Conservation (phyloP, 768 basidiomycete species). For the Podaxis rugospora region DNA sequence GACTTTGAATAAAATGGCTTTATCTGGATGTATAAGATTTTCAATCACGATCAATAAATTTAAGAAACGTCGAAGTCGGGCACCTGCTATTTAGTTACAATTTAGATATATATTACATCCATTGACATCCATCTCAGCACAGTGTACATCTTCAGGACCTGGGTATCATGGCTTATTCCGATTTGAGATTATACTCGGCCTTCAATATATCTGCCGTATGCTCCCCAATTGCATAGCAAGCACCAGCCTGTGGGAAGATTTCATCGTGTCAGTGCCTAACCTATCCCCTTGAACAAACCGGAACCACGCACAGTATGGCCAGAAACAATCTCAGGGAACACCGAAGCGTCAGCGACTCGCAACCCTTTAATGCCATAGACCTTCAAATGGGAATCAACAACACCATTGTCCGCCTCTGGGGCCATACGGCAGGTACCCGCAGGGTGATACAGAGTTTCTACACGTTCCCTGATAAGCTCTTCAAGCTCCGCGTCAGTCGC, state of each 20-base stretch:
- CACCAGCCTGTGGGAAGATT: constrained; percentile 20
- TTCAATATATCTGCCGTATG: constrained; percentile 28
- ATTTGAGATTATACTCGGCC: constrained; percentile 12
- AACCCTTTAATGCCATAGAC: constrained; percentile 41
- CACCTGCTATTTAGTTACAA: background rate
- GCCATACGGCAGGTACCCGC: constrained; percentile 43
- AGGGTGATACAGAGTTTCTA: constrained; percentile 45
- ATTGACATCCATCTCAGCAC: background rate
- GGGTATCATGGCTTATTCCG: background rate
- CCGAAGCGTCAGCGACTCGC: constrained; percentile 25
- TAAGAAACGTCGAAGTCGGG: too few species aligned
- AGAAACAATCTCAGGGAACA: constrained; percentile 13
- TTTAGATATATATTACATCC: background rate
- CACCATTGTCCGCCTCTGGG: constrained; percentile 32
- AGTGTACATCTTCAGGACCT: background rate
- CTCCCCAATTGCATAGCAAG: constrained; percentile 26
- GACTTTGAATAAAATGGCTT: background rate
- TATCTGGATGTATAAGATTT: background rate
- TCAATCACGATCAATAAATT: too few species aligned
- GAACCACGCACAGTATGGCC: constrained; percentile 11
- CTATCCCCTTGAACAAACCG: background rate
- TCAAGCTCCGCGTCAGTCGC: constrained; percentile 35
- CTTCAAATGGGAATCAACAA: constrained; percentile 38
- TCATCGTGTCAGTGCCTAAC: background rate
- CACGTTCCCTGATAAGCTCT: constrained; percentile 32